These are phyloP conservation scores for Sugiyamaella smithiae DNA, from an alignment of 805 yeast species.

Conservation along the genomic window DNA sequence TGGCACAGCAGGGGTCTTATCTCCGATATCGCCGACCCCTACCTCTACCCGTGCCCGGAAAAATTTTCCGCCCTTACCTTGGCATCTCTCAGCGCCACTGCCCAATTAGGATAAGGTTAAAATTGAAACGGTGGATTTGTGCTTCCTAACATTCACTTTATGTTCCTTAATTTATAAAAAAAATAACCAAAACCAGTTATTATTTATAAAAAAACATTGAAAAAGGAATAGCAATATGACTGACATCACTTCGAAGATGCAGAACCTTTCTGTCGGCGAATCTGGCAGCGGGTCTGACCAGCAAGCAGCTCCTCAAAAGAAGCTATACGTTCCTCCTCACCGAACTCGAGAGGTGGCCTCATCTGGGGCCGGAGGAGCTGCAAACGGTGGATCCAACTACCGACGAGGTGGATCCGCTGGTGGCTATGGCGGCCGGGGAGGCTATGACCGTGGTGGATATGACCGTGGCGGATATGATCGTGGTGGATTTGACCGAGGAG, in stretches of 20 bases:
- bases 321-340: slow-evolving; percentile 58
- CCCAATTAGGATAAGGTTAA: slow-evolving; percentile 6
- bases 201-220: not conserved
- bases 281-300: slow-evolving; percentile 7
- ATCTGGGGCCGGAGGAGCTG: slow-evolving; percentile 5
- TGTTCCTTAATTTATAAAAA: slow-evolving; percentile 11
- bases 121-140: not conserved
- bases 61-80: slow-evolving; percentile 4
- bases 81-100: not conserved
- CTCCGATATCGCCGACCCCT: slow-evolving; percentile 5
- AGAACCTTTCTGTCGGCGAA: slow-evolving; percentile 51
- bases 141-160: slow-evolving; percentile 10
- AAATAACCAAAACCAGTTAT: slow-evolving; percentile 4
- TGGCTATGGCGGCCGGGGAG: slow-evolving; percentile 18
- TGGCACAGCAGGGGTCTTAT: not conserved
- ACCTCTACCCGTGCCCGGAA: not conserved
- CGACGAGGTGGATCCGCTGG: slow-evolving; percentile 18
- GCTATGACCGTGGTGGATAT: slow-evolving; percentile 20
- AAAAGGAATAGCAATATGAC: slow-evolving; percentile 44
- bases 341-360: slow-evolving; percentile 23
- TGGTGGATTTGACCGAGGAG: slow-evolving; percentile 25
- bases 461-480: slow-evolving; percentile 22
- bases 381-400: slow-evolving; percentile 5
- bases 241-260: slow-evolving; percentile 56
- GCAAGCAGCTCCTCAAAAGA: slow-evolving; percentile 20